phyloP scores from a whole-genome alignment of 306 rosid species.

The Vicia villosa region DNA sequence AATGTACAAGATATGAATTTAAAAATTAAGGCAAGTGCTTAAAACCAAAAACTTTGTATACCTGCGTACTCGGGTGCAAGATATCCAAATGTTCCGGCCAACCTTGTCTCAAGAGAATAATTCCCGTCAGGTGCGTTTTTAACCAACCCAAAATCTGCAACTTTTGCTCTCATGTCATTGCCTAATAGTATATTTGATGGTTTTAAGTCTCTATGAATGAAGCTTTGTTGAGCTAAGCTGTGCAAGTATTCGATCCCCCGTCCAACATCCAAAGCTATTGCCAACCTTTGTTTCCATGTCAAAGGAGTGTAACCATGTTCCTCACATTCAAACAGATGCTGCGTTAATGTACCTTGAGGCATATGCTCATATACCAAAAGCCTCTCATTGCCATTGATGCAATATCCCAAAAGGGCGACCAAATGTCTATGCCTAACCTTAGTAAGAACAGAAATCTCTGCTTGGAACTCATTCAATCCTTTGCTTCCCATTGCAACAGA shows the following conservation, averaged over 20 bases:
- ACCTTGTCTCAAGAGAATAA: slow-evolving; percentile 76
- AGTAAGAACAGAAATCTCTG: slow-evolving; percentile 84
- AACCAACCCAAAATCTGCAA: slow-evolving; percentile 90
- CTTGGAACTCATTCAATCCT: slow-evolving; percentile 84
- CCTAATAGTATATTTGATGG: slow-evolving; percentile 90
- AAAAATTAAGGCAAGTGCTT: slow-evolving; percentile 3
- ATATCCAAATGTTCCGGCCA: slow-evolving; percentile 98
- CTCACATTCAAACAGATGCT: slow-evolving; percentile 73
- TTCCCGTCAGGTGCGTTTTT: slow-evolving; percentile 82
- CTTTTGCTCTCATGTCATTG: slow-evolving; percentile 91
- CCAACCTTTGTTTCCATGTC: slow-evolving; percentile 82
- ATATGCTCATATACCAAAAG: slow-evolving; percentile 83
- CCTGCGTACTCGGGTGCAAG: slow-evolving; percentile 98
- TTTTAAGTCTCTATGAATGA: slow-evolving; percentile 87
- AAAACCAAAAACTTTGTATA: slow-evolving; percentile 40
- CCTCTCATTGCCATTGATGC: slow-evolving; percentile 86
- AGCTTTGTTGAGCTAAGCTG: slow-evolving; percentile 88
- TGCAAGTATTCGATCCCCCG: slow-evolving; percentile 91
- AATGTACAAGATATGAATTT: neutral
- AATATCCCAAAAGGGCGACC: slow-evolving; percentile 82
- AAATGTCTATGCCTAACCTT: slow-evolving; percentile 90
- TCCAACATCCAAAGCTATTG: slow-evolving; percentile 88
- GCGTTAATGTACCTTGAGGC: slow-evolving; percentile 89
- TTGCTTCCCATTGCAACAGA: slow-evolving; percentile 67
- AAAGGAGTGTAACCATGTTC: slow-evolving; percentile 61